Conservation (phyloP, 306 rosid genomes). For the Vigna mungo region DNA sequence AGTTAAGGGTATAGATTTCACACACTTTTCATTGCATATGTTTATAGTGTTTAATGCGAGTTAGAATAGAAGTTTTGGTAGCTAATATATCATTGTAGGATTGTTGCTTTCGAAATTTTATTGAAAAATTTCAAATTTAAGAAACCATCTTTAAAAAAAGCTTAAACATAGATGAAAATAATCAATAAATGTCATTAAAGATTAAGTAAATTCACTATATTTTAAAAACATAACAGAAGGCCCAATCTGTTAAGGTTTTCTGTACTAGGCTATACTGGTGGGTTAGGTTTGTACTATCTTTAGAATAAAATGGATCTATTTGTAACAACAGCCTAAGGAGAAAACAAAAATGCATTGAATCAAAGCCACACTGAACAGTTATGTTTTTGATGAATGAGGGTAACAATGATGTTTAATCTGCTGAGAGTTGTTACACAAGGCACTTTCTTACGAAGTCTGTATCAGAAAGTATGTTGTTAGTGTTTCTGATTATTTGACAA, state of each 20-base stretch:
- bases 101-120: neutral
- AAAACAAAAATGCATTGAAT: neutral
- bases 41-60: no score
- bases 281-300: slow-evolving; percentile 2
- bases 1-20: neutral
- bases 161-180: no score
- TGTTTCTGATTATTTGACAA: neutral
- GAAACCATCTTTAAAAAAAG: no score
- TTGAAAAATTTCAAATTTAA: neutral
- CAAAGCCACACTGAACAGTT: neutral
- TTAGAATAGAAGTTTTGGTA: neutral
- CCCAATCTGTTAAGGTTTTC: no score
- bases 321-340: neutral
- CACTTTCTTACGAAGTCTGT: no score
- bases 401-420: no score
- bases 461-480: neutral
- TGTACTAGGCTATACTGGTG: neutral
- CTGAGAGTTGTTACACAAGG: no score
- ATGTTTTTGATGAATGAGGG: no score
- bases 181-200: no score
- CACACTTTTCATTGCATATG: no score
- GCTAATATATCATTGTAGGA: neutral
- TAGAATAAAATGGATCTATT: neutral
- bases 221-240: no score
- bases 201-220: no score